Base-by-base conservation (phyloP, 2,329 filamentous ascomycete species). In the Penicillium rolfsii region DNA sequence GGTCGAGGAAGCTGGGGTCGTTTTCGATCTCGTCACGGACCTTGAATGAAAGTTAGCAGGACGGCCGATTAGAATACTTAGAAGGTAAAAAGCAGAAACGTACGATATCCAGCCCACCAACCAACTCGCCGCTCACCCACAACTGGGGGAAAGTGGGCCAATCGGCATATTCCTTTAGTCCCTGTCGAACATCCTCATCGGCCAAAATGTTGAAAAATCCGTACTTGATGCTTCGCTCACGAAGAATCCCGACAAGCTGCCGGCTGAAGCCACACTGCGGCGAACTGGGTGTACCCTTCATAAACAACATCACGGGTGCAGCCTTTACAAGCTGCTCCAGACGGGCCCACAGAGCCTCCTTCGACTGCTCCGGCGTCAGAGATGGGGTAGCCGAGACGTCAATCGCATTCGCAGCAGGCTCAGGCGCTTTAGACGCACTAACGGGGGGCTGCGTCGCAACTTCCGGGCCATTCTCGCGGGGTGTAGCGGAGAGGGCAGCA, bases 191-290 rank as follows among this genome's bases (percentile, higher is more conserved):
- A 77, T 98, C 94, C 72, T 99, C 94, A 75, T 99, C 95, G 65
- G 95, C 95, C 70, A 99, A 80, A 66, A 99, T 99, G 76, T 99
- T 98, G 83, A 99, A 99, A 83, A 99, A 99, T 22, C 95, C 95
- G 76, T 98, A 99, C 76, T 96, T 92, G 62, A 99, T 90, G 53
- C 90, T 90, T 74, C 92, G 89, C 79, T 98, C 94, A 55, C 95
- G 86, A 70, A 99, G 80, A 50, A 99, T 86, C 28, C 83, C 88
- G 46, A 99, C 95, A 48, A 97, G 81, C 80, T 97, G 93, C 68
- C 94, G 84, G 67, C 91, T 96, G 80, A 99, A 99, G 2, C 95
- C 93, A 73, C 93, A 97, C 77, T 96, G 91, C 1, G 93, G 93
- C 35, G 87, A 85, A 66, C 88, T 91, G 0, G 93, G 93, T 2